Evolutionary conservation across 2,329 filamentous ascomycete species (phyloP).

Genomic region (Neobulgaria alba): DNA sequence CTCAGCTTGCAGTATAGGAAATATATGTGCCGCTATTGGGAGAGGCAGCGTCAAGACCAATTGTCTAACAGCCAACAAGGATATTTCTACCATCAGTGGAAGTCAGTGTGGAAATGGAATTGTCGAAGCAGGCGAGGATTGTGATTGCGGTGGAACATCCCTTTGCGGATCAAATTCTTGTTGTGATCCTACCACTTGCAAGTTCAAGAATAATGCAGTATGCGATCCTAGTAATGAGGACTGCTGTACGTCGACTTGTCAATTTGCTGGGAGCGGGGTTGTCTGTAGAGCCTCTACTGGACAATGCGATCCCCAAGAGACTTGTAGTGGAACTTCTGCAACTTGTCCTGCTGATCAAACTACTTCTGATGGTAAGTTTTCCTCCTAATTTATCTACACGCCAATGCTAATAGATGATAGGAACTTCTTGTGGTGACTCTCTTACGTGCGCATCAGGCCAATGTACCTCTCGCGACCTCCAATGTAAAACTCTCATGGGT

Average conservation of each 20-base stretch:
- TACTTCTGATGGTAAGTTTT: conserved; percentile 50
- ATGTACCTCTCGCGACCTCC: conserved; percentile 83
- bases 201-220: conserved; percentile 61
- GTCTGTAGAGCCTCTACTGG: conserved; percentile 77
- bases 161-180: conserved; percentile 70
- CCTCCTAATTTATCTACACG: neutral
- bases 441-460: conserved; percentile 84
- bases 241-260: conserved; percentile 62
- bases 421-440: conserved; percentile 54
- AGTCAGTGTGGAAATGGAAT: conserved; percentile 95
- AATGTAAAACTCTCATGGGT: conserved; percentile 81
- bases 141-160: conserved; percentile 76
- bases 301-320: conserved; percentile 77
- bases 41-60: conserved; percentile 65
- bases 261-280: conserved; percentile 56
- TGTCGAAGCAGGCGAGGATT: conserved; percentile 88
- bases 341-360: conserved; percentile 67
- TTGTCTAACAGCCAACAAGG: conserved; percentile 80
- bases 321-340: conserved; percentile 63
- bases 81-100: conserved; percentile 71
- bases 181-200: conserved; percentile 81
- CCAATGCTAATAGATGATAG: conserved; percentile 19
- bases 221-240: conserved; percentile 80
- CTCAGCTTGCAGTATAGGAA: conserved; percentile 83
- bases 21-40: conserved; percentile 81